Conservation (phyloP, 2,329 filamentous ascomycete species). For the Cladophialophora chaetospira region DNA sequence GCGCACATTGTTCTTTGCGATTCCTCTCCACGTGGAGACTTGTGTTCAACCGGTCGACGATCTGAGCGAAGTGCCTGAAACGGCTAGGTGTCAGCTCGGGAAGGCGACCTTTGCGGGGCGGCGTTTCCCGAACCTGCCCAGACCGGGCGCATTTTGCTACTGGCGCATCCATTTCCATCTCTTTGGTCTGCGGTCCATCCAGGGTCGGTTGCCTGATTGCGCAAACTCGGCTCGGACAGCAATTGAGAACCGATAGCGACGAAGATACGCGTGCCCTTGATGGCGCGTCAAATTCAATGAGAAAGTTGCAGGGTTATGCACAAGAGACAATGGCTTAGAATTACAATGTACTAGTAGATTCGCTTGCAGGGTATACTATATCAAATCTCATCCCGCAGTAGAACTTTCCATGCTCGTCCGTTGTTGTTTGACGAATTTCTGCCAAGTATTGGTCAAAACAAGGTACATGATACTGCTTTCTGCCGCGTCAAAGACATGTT, state of each 20-base stretch:
- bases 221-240: background rate
- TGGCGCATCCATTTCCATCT: background rate
- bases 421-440: constrained; percentile 52
- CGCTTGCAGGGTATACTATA: background rate
- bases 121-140: background rate
- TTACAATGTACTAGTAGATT: background rate
- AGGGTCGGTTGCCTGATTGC: background rate
- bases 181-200: background rate
- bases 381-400: background rate
- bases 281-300: background rate
- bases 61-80: background rate
- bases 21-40: too few relatives aligned
- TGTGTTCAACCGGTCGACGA: background rate
- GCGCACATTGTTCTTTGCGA: background rate
- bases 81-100: background rate
- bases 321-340: too few relatives aligned
- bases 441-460: constrained; percentile 66
- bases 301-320: too few relatives aligned
- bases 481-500: constrained; percentile 57
- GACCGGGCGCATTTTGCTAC: background rate
- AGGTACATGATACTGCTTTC: constrained; percentile 61
- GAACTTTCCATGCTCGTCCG: background rate
- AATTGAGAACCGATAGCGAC: background rate
- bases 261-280: background rate
- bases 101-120: background rate